Conservation (phyloP, 2,329 filamentous ascomycete species). For the Parafenestella ontariensis region DNA sequence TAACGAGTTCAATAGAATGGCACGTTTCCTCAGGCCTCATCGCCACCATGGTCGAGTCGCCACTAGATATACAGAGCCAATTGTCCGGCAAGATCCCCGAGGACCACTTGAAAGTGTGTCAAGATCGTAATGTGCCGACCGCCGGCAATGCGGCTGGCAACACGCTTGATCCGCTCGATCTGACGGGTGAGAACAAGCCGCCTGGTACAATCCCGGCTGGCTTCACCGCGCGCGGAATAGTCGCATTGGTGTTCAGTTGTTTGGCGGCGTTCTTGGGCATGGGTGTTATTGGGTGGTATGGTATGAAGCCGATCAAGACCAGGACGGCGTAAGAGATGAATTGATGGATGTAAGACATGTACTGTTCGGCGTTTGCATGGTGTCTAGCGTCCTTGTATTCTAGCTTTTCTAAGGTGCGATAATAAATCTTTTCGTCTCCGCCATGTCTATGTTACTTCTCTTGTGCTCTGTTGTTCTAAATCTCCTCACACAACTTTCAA, state of each 20-base stretch:
- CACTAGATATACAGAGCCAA: slow-evolving; percentile 64
- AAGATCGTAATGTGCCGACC: slow-evolving; percentile 57
- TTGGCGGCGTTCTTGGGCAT: slow-evolving; percentile 73
- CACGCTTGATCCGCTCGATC: slow-evolving; percentile 66
- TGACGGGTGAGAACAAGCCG: slow-evolving; percentile 58
- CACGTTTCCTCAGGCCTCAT: slow-evolving; percentile 56
- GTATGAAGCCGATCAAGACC: slow-evolving; percentile 49
- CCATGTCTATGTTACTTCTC: background rate
- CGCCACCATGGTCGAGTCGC: slow-evolving; percentile 60
- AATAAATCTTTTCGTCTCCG: background rate
- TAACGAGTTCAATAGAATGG: too few relatives aligned
- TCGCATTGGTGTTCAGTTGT: slow-evolving; percentile 76
- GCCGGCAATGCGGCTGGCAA: slow-evolving; percentile 79
- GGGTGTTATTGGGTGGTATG: slow-evolving; percentile 72
- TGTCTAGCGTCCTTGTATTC: background rate
- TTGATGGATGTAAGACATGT: background rate
- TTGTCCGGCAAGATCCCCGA: slow-evolving; percentile 64
- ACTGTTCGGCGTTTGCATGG: background rate
- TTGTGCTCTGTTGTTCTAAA: background rate
- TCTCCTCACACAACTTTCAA: background rate
- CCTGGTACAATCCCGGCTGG: slow-evolving; percentile 68
- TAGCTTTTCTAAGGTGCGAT: background rate
- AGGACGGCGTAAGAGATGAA: background rate
- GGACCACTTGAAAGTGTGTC: slow-evolving; percentile 68
- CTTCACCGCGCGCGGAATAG: slow-evolving; percentile 74